Evolutionary conservation across 1,284 basidiomycete species (phyloP).

Genomic region (Cutaneotrichosporon daszewskae): DNA sequence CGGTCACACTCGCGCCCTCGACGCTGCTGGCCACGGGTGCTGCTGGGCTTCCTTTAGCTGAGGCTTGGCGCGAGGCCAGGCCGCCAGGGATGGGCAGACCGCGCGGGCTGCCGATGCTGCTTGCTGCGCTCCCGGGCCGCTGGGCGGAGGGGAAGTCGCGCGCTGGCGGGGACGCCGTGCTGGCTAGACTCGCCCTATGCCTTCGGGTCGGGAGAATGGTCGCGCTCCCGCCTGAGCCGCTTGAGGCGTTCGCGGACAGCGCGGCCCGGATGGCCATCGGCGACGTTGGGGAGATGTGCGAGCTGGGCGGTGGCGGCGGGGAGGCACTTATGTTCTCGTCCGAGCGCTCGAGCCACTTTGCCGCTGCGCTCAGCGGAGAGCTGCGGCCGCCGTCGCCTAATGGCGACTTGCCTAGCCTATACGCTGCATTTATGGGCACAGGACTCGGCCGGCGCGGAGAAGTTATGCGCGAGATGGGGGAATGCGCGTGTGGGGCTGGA

Average conservation of each 20-base stretch:
- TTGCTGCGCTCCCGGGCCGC: slow-evolving; percentile 25
- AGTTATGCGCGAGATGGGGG: no score
- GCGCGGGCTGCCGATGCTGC: slow-evolving; percentile 22
- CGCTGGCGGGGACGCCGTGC: slow-evolving; percentile 9
- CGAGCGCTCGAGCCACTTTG: no score
- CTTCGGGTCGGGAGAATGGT: background rate
- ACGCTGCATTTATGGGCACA: no score
- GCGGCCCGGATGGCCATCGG: background rate
- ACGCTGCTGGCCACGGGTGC: slow-evolving; percentile 30
- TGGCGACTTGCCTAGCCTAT: no score
- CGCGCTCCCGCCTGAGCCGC: no score
- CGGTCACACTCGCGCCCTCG: slow-evolving; percentile 7
- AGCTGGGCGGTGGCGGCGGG: slow-evolving; percentile 1
- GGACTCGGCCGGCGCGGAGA: no score
- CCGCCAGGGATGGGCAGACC: slow-evolving; percentile 19
- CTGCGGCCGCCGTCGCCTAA: no score
- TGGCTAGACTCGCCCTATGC: slow-evolving; percentile 2
- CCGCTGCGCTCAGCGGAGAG: no score
- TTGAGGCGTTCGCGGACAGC: no score
- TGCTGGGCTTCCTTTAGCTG: slow-evolving; percentile 24
- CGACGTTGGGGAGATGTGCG: background rate
- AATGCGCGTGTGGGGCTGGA: no score
- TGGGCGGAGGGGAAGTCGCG: slow-evolving; percentile 19
- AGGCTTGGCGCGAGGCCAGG: no score
- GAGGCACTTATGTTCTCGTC: no score